These are phyloP conservation scores for Chalara sp. DNA, from an alignment of 2,329 filamentous ascomycete species.

Conservation along the genomic window DNA sequence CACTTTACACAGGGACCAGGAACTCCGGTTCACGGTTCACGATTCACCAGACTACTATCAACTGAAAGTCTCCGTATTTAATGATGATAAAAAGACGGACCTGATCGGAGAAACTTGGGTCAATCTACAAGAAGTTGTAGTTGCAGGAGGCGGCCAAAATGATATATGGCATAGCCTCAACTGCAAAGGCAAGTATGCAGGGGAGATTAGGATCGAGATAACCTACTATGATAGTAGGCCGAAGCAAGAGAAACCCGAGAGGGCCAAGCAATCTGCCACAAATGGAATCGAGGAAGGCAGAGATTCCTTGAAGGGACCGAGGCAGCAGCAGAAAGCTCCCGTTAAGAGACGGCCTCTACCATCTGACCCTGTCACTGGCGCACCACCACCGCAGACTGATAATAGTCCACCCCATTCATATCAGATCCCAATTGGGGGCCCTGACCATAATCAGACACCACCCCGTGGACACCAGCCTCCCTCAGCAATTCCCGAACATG, in stretches of 20 bases:
- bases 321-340: constrained; percentile 45
- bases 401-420: constrained; percentile 44
- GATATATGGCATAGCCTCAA: constrained; percentile 87
- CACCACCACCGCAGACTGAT: constrained; percentile 31
- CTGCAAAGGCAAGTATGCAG: constrained; percentile 91
- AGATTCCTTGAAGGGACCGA: constrained; percentile 31
- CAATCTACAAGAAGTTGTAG: constrained; percentile 72
- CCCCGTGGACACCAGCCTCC: constrained; percentile 31
- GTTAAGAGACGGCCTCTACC: constrained; percentile 83
- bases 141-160: constrained; percentile 83
- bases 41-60: constrained; percentile 95
- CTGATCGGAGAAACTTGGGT: constrained; percentile 93
- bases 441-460: constrained; percentile 36
- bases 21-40: constrained; percentile 91
- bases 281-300: constrained; percentile 27
- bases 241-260: constrained; percentile 67
- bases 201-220: constrained; percentile 89
- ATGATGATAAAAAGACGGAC: constrained; percentile 97
- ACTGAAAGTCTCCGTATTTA: constrained; percentile 92
- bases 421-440: constrained; percentile 16
- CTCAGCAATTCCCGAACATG: constrained; percentile 33
- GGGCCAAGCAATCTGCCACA: constrained; percentile 32
- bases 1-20: constrained; percentile 71
- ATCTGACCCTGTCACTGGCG: constrained; percentile 57
- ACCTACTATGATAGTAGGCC: constrained; percentile 91